These are phyloP conservation scores for Saussurea involucrata DNA, from an alignment of 129 eudicot species.

Conservation along the genomic window DNA sequence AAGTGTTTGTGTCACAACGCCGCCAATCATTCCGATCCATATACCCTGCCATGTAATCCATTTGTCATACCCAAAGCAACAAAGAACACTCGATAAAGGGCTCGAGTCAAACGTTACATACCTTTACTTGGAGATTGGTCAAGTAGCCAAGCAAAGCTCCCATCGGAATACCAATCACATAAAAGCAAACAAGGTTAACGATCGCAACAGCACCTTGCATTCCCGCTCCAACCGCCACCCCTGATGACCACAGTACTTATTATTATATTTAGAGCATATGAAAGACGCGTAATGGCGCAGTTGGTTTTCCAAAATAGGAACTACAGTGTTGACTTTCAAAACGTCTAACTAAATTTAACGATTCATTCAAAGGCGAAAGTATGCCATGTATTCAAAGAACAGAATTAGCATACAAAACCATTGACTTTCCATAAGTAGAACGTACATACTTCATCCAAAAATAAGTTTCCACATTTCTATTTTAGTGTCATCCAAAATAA, in stretches of 20 bases:
- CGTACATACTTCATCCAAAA: background rate
- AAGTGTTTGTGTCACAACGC: constrained; percentile 46
- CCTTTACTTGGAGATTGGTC: constrained; percentile 66
- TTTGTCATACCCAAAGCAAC: background rate
- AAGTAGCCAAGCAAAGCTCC: constrained; percentile 71
- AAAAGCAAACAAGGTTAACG: constrained; percentile 61
- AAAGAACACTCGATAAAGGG: background rate
- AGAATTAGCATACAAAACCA: no score
- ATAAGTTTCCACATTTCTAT: background rate
- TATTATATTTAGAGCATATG: background rate
- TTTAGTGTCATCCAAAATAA: background rate
- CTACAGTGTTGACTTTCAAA: background rate
- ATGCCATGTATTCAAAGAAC: no score
- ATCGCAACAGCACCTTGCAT: constrained; percentile 67
- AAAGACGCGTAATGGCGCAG: background rate
- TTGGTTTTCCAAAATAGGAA: background rate
- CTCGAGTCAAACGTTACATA: constrained; percentile 1
- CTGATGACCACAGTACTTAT: constrained; percentile 20
- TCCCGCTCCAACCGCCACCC: constrained; percentile 89
- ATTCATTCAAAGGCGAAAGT: background rate
- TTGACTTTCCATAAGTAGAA: no score
- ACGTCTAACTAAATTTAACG: background rate
- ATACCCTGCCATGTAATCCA: constrained; percentile 44
- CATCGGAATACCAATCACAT: constrained; percentile 63
- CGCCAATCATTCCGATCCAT: constrained; percentile 75